A percentile compares a stretch with the other conserved stretches of the same genome.
These are phyloP conservation scores for Nemophila menziesii DNA, from an alignment of 257 asterid species.

Conservation along the genomic window DNA sequence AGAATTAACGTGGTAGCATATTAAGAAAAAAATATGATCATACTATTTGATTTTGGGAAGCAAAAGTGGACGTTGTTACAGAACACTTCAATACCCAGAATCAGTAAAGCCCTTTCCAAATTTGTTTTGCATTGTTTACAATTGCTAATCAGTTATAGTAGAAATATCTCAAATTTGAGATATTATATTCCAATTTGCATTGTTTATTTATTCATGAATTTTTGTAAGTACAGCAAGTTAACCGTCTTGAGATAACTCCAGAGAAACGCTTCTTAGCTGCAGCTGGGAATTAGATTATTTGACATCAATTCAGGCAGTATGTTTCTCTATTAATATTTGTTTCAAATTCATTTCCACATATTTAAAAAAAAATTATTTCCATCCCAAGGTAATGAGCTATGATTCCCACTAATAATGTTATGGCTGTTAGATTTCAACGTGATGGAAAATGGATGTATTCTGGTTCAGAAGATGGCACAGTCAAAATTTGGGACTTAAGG, in stretches of 20 bases:
- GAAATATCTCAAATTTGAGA: too few relatives aligned
- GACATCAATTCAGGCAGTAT: conserved; percentile 81
- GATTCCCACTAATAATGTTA: conserved; percentile 94
- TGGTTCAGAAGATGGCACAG: conserved; percentile 99
- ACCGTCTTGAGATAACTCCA: conserved; percentile 91
- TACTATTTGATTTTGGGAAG: conserved; percentile 96
- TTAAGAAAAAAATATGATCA: too few relatives aligned
- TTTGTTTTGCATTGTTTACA: not conserved
- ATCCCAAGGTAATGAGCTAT: conserved; percentile 72
- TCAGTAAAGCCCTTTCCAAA: conserved; percentile 35
- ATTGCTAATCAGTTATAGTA: too few relatives aligned
- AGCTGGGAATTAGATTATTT: conserved; percentile 91
- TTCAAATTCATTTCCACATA: not conserved
- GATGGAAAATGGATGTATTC: conserved; percentile 99
- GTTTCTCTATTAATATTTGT: conserved; percentile 9
- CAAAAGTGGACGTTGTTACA: conserved; percentile 79
- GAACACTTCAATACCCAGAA: conserved; percentile 92
- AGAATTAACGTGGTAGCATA: too few relatives aligned
- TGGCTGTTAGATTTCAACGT: conserved; percentile 98
- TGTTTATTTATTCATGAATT: too few relatives aligned
- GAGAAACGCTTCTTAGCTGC: conserved; percentile 85
- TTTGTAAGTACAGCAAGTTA: conserved; percentile 66
- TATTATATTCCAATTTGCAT: too few relatives aligned
- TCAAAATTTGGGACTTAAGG: conserved; percentile 96
- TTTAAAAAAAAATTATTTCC: conserved; percentile 6